Base-by-base conservation (phyloP, 768 basidiomycete genomes). In the Sporobolomyces phaffii region DNA sequence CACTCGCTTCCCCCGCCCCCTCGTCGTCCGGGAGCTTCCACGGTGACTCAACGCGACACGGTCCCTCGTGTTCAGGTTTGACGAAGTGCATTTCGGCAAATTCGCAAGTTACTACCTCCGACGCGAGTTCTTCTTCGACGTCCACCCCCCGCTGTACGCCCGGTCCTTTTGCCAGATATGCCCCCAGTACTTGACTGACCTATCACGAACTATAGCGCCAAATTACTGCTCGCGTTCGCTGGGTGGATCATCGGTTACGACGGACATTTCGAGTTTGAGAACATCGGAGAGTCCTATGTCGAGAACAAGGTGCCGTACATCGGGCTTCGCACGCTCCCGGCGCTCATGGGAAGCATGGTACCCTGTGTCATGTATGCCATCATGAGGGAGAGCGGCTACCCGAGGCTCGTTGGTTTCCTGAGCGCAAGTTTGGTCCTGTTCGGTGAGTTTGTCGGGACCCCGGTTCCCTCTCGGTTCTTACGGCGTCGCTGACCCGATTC, bases 301-400 rank as follows among this genome's bases (percentile, higher is more conserved):
- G 82, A 82, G 5, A 83, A 86, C 73, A 86, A 91, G 68, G 92
- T 99, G 1, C 93, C 96, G 11, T 99, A 89, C 74, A 85, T 94
- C 58, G 93, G 92, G 70, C 86, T 99, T 85, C 84, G 96, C 44
- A 87, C 89, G 8, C 83, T 98, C 24, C 91, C 92, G 9, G 96
- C 94, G 5, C 84, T 96, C 68, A 81, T 99, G 34, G 91, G 90
- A 53, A 89, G 88, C 79, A 80, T 96, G 31, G 97, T 94, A 1
- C 78, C 98, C 18, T 89, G 93, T 0, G 80, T 98, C 67, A 86
- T 98, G 1, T 99, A 92, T 75, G 87, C 84, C 28, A 97, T 94
- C 78, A 98, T 98, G 96, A 89, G 96, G 78, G 92, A 98, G 81
- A 88, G 88, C 66, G 96, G 96, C 9, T 97, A 94, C 77, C 91